These are phyloP conservation scores for Venustampulla echinocandica DNA, from an alignment of 495 filamentous ascomycete species.

Conservation along the genomic window DNA sequence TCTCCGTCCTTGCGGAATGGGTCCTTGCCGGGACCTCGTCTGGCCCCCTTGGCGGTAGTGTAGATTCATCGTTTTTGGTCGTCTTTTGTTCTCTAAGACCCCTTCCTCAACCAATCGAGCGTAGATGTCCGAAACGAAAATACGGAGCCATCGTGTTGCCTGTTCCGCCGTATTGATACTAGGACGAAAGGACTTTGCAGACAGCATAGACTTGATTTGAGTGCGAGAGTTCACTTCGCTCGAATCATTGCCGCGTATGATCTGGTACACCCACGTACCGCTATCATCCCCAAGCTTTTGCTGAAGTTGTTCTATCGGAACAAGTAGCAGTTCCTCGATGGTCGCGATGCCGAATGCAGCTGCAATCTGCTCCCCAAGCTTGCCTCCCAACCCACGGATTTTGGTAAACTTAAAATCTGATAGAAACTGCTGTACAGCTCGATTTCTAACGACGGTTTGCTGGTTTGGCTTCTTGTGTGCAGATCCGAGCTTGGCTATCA, in stretches of 20 bases:
- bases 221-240: slow-evolving; percentile 89
- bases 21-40: slow-evolving; percentile 59
- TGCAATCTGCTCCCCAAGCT: slow-evolving; percentile 79
- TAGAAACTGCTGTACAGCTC: slow-evolving; percentile 74
- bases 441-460: slow-evolving; percentile 82
- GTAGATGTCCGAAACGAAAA: slow-evolving; percentile 91
- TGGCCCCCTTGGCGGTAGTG: slow-evolving; percentile 66
- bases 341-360: slow-evolving; percentile 70
- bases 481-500: slow-evolving; percentile 89
- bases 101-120: slow-evolving; percentile 86
- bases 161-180: slow-evolving; percentile 73
- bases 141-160: slow-evolving; percentile 76
- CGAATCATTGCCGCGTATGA: slow-evolving; percentile 74
- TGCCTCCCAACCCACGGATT: slow-evolving; percentile 93
- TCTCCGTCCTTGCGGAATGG: slow-evolving; percentile 67
- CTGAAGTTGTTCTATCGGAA: slow-evolving; percentile 71
- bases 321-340: slow-evolving; percentile 63
- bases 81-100: slow-evolving; percentile 76
- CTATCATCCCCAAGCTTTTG: slow-evolving; percentile 76
- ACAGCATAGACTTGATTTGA: slow-evolving; percentile 96
- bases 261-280: slow-evolving; percentile 78
- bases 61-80: slow-evolving; percentile 76
- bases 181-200: slow-evolving; percentile 89
- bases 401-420: slow-evolving; percentile 88
- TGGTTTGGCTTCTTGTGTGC: slow-evolving; percentile 86